These are phyloP conservation scores for Ensete glaucum DNA, from an alignment of 176 grass and related monocot species.

Conservation along the genomic window DNA sequence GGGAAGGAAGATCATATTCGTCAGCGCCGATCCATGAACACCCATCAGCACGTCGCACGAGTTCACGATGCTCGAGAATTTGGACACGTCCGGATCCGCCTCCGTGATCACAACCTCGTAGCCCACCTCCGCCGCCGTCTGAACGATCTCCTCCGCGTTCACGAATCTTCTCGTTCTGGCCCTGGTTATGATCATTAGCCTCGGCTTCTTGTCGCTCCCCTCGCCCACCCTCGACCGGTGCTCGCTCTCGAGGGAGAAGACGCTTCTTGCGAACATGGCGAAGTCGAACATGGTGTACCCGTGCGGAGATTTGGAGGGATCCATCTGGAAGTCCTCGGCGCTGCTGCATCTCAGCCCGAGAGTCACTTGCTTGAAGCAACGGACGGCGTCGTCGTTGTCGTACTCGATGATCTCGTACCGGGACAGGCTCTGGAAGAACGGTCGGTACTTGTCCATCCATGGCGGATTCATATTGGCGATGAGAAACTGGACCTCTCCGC, in stretches of 20 bases:
- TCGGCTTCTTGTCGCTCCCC: constrained; percentile 33
- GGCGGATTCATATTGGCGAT: background rate
- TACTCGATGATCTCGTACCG: constrained; percentile 1
- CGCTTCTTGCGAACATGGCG: background rate
- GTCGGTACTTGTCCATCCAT: background rate
- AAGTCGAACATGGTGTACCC: constrained; percentile 10
- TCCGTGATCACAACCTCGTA: background rate
- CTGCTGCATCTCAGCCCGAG: background rate
- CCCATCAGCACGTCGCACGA: constrained; percentile 18
- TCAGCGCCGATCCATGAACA: constrained; percentile 6
- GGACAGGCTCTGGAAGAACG: background rate
- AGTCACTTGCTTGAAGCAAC: background rate
- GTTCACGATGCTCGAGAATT: constrained; percentile 1
- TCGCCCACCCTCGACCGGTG: background rate
- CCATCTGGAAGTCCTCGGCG: background rate
- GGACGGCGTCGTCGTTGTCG: background rate
- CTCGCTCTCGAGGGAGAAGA: background rate
- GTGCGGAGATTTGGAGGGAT: background rate
- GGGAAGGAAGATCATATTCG: constrained; percentile 13
- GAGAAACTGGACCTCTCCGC: constrained; percentile 1
- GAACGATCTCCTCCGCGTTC: background rate
- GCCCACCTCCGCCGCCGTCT: background rate
- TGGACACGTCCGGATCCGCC: background rate
- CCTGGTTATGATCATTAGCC: constrained; percentile 22
- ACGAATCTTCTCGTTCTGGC: background rate